Conservation (phyloP, 352 stramenopile genomes). For the Phytophthora ohioensis region DNA sequence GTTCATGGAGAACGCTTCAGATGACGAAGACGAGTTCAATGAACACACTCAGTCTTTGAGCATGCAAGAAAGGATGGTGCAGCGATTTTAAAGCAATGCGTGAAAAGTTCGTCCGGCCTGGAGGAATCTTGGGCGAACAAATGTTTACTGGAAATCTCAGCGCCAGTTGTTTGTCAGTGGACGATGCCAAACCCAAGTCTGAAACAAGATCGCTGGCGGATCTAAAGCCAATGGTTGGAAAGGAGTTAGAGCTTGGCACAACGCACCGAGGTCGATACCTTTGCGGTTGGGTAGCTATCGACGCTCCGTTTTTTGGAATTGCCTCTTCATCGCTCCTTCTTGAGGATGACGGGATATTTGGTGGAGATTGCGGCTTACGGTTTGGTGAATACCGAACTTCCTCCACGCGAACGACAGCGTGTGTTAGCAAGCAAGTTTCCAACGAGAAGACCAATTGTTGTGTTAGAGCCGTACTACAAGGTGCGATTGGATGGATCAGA, state of each 20-base stretch:
- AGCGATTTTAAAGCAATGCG: constrained; percentile 34
- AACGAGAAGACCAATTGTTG: constrained; percentile 30
- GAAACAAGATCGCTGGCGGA: constrained; percentile 15
- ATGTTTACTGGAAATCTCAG: constrained; percentile 3
- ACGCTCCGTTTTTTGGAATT: constrained; percentile 41
- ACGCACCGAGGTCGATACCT: constrained; percentile 44
- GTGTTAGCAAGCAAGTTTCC: constrained; percentile 25
- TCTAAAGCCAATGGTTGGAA: constrained; percentile 34
- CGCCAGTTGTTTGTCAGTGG: neutral
- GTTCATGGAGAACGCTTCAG: constrained; percentile 3
- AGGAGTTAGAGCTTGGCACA: constrained; percentile 34
- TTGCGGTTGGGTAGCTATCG: constrained; percentile 41
- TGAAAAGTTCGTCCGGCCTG: constrained; percentile 22
- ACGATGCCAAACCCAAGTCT: constrained; percentile 22
- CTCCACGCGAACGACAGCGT: constrained; percentile 16
- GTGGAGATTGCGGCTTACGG: constrained; percentile 43
- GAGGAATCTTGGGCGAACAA: constrained; percentile 30
- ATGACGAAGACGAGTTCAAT: constrained; percentile 4
- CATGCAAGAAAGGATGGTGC: constrained; percentile 25
- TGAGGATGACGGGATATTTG: constrained; percentile 37
- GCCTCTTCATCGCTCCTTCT: constrained; percentile 32
- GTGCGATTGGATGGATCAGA: constrained; percentile 27
- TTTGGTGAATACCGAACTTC: constrained; percentile 24
- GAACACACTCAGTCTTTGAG: neutral
- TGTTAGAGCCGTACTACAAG: constrained; percentile 50